Percentiles rank a stretch among this genome's conserved stretches.
These are phyloP conservation scores for Hygrophila difformis DNA, from an alignment of 257 asterid genomes.

Conservation along the genomic window DNA sequence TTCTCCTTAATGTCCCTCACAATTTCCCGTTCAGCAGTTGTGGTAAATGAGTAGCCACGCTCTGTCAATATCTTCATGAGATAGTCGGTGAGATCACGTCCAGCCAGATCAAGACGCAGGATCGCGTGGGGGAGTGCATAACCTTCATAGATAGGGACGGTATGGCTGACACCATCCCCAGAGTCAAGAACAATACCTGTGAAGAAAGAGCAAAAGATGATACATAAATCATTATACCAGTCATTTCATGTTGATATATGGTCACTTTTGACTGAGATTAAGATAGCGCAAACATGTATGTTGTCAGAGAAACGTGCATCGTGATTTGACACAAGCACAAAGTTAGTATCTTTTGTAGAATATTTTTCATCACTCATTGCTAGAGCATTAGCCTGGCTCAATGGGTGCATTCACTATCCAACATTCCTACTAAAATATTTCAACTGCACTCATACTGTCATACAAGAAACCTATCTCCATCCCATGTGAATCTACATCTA, in stretches of 20 bases:
- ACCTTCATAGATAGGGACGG: constrained; percentile 78
- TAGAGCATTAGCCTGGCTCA: too few relatives aligned
- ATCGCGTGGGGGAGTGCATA: constrained; percentile 77
- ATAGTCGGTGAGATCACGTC: constrained; percentile 69
- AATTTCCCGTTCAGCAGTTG: constrained; percentile 77
- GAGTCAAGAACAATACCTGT: constrained; percentile 75
- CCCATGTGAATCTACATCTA: neutral
- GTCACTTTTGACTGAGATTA: too few relatives aligned
- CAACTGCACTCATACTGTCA: too few relatives aligned
- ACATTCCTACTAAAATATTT: too few relatives aligned
- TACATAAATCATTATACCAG: neutral
- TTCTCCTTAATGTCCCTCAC: constrained; percentile 77
- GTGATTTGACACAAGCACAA: neutral
- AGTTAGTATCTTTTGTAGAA: neutral
- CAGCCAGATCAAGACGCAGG: constrained; percentile 75
- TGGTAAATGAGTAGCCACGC: constrained; percentile 67
- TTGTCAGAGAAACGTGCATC: neutral
- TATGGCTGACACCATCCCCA: constrained; percentile 84
- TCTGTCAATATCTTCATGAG: constrained; percentile 69
- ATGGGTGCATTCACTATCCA: too few relatives aligned
- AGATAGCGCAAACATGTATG: too few relatives aligned
- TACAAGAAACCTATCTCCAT: too few relatives aligned
- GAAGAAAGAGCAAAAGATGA: neutral
- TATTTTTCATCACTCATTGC: neutral
- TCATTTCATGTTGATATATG: neutral